Evolutionary conservation across 2,329 filamentous ascomycete genomes (phyloP).

Genomic region (Xylaria sp.): DNA sequence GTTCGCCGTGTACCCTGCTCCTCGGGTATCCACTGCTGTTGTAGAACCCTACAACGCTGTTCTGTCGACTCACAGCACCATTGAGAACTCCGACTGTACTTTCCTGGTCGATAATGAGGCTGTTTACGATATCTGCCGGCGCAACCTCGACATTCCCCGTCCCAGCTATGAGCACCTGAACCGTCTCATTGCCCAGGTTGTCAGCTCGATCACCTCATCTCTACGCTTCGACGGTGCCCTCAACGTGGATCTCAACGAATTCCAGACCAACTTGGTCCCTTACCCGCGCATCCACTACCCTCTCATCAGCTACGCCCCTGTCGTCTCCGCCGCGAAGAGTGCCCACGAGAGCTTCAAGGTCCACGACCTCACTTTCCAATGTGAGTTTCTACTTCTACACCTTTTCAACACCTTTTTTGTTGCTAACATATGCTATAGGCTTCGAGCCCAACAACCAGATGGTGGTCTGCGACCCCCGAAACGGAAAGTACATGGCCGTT

Average conservation of each 20-base stretch:
- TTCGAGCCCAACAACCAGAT: conserved; percentile 84
- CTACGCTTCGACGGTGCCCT: conserved; percentile 78
- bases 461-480: conserved; percentile 79
- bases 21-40: conserved; percentile 75
- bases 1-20: conserved; percentile 77
- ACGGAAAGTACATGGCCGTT: conserved; percentile 82
- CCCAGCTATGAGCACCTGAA: conserved; percentile 78
- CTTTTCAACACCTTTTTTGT: neutral
- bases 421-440: conserved; percentile 56
- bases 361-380: conserved; percentile 78
- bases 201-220: conserved; percentile 79
- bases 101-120: conserved; percentile 81
- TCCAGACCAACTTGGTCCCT: conserved; percentile 80
- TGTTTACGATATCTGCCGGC: conserved; percentile 79
- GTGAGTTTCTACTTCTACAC: conserved; percentile 58
- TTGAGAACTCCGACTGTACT: conserved; percentile 83
- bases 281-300: conserved; percentile 81
- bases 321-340: conserved; percentile 79
- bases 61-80: conserved; percentile 78
- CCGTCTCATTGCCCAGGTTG: conserved; percentile 77
- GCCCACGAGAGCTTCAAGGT: conserved; percentile 90
- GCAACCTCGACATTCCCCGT: conserved; percentile 75
- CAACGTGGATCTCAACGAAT: conserved; percentile 80
- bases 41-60: conserved; percentile 81
- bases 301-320: conserved; percentile 77